Evolutionary conservation across 2,329 filamentous ascomycete species (phyloP), one percentile per base, ranked within the genome.

Genomic region (Diplodia mutila): DNA sequence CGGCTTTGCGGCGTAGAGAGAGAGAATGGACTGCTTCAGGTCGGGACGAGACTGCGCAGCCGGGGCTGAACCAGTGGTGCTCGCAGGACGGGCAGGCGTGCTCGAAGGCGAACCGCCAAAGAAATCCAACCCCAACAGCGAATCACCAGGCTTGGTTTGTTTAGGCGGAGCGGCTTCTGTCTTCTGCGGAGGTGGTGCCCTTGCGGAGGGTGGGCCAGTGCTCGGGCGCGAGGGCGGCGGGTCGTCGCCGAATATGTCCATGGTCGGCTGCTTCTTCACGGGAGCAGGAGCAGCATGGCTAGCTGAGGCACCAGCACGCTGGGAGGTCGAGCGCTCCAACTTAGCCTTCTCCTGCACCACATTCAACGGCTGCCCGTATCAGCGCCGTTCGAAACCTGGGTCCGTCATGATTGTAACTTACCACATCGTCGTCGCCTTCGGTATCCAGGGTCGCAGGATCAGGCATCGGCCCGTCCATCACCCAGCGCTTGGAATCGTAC

Each of bases 401-500:
- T 57, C 48, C 21, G 21, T 54, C 29, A 54, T 12, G 70, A 86
- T 76, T 4, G 85, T 85, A 18, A 90, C 89, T 74, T 74, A 87
- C 85, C 76, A 89, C 82, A 78, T 98, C 93, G 72, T 97, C 93
- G 74, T 97, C 94, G 65, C 89, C 93, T 18, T 93, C 91, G 16
- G 83, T 88, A 77, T 96, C 93, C 63, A 99, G 81, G 1, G 91
- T 92, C 3, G 92, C 86, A n/a, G 96, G 95, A 77, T 98, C 93
- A 5, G 96, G 96, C 77, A 96, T 94, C 5, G 89, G 89, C 1
- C 95, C 95, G 69, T 99, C 95, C 94, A 98, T 98, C n/a, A 93
- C 91, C 95, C 95, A 99, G 82, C 96, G 87, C 87, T 97, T 98
- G 65, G 95, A 91, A 79, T 99, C 95, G 80, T 99, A 99, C 81